These are phyloP conservation scores for Mycena maculata DNA, from an alignment of 768 basidiomycete species.

Conservation along the genomic window DNA sequence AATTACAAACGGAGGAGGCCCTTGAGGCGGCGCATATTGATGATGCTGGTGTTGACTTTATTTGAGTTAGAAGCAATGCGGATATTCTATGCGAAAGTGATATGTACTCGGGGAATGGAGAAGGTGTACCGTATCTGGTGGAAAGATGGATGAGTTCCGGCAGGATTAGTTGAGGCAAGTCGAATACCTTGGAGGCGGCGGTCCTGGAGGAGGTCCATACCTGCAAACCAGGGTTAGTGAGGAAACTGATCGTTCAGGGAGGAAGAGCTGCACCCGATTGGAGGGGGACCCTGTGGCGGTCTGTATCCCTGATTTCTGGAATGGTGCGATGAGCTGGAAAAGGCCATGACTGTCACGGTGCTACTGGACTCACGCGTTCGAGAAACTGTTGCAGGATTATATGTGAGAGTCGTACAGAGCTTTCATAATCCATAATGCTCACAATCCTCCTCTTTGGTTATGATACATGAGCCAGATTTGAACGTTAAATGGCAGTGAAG, in stretches of 20 bases:
- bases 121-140: slow-evolving; percentile 5
- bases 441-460: too few relatives aligned
- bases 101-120: slow-evolving; percentile 24
- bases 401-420: too few relatives aligned
- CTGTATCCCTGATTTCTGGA: too few relatives aligned
- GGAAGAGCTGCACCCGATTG: too few relatives aligned
- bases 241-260: neutral
- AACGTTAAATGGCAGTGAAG: too few relatives aligned
- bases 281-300: too few relatives aligned
- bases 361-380: too few relatives aligned
- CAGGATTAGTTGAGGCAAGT: neutral
- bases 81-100: neutral
- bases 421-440: too few relatives aligned
- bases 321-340: too few relatives aligned
- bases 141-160: neutral
- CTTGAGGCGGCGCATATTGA: slow-evolving; percentile 28
- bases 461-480: too few relatives aligned
- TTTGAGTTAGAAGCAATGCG: neutral
- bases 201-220: slow-evolving; percentile 33
- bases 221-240: slow-evolving; percentile 5
- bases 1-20: slow-evolving; percentile 36
- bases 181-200: slow-evolving; percentile 27
- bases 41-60: slow-evolving; percentile 21
- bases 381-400: too few relatives aligned
- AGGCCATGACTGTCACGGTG: too few relatives aligned